Percentiles rank a stretch among this genome's conserved stretches.
These are phyloP conservation scores for Periconia digitata DNA, from an alignment of 2,329 filamentous ascomycete species.

Conservation along the genomic window DNA sequence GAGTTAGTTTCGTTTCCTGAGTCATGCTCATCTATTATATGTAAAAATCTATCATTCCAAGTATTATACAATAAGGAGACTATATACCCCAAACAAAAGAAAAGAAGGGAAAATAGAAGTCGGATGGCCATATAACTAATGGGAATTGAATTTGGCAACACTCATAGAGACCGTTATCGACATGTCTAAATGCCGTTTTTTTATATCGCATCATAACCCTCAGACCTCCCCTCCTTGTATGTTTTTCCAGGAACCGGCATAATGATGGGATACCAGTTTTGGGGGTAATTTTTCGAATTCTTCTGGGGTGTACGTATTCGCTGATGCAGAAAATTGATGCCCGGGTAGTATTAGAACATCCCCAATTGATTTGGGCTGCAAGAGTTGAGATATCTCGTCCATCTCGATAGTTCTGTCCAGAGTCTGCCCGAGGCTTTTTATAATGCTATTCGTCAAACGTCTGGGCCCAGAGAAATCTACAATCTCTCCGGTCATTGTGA, in stretches of 20 bases:
- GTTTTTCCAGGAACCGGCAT: conserved; percentile 26
- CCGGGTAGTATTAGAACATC: conserved; percentile 30
- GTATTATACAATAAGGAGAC: too few relatives aligned
- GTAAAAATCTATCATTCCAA: too few relatives aligned
- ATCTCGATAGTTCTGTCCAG: conserved; percentile 15
- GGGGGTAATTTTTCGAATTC: conserved; percentile 12
- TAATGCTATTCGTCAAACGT: conserved; percentile 25
- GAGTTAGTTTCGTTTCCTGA: too few relatives aligned
- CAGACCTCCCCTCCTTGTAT: conserved; percentile 16
- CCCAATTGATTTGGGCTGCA: conserved; percentile 28
- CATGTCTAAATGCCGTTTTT: too few relatives aligned
- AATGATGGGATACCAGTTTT: conserved; percentile 18
- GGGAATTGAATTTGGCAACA: too few relatives aligned
- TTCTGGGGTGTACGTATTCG: conserved; percentile 15
- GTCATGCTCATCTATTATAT: too few relatives aligned
- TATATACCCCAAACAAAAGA: too few relatives aligned
- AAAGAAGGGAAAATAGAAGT: too few relatives aligned
- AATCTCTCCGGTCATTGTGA: conserved; percentile 28
- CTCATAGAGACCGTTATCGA: too few relatives aligned
- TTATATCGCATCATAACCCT: too few relatives aligned
- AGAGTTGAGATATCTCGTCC: conserved; percentile 19
- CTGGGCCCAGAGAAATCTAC: conserved; percentile 33
- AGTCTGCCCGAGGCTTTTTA: conserved; percentile 23
- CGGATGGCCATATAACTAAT: too few relatives aligned
- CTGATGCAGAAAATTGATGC: conserved; percentile 14